A percentile compares a stretch with the other conserved stretches of the same genome.
These are phyloP conservation scores for Isabelozyma heimii DNA, from an alignment of 805 yeast genomes.

Conservation along the genomic window DNA sequence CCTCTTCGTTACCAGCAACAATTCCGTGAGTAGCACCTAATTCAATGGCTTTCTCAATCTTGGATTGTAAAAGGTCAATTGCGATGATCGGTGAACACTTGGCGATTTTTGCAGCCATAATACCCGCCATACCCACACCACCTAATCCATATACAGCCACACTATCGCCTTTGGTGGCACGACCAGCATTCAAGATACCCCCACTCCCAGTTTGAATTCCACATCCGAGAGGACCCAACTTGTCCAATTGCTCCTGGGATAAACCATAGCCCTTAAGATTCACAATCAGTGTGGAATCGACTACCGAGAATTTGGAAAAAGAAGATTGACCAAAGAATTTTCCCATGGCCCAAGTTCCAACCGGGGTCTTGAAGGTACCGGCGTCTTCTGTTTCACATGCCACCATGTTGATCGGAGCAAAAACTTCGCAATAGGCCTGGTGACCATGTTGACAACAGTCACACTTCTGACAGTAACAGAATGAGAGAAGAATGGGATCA, in stretches of 20 bases:
- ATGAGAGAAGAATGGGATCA: constrained; percentile 19
- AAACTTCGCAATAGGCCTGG: constrained; percentile 3
- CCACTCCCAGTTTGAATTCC: constrained; percentile 8
- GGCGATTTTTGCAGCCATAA: constrained; percentile 9
- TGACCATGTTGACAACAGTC: constrained; percentile 1
- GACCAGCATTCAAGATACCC: constrained; percentile 4
- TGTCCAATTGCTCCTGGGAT: neutral
- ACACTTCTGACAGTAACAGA: constrained; percentile 3
- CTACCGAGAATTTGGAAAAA: constrained; percentile 4
- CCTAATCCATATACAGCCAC: constrained; percentile 7
- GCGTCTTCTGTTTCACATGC: neutral
- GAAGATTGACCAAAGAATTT: constrained; percentile 10
- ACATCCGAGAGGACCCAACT: constrained; percentile 6
- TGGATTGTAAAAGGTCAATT: constrained; percentile 4
- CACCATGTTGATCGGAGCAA: neutral
- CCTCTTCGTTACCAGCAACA: constrained; percentile 5
- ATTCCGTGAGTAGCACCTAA: constrained; percentile 9
- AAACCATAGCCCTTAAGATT: neutral
- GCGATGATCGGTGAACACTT: constrained; percentile 7
- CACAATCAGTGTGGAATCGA: constrained; percentile 1
- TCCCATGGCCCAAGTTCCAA: constrained; percentile 2
- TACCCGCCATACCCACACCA: constrained; percentile 8
- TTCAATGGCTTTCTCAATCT: constrained; percentile 5
- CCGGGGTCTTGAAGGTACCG: constrained; percentile 1
- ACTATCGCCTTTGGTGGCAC: constrained; percentile 4